Percentiles rank a stretch among this genome's conserved stretches.
Conservation (phyloP, 805 yeast genomes). For the Barnettozyma sp. region DNA sequence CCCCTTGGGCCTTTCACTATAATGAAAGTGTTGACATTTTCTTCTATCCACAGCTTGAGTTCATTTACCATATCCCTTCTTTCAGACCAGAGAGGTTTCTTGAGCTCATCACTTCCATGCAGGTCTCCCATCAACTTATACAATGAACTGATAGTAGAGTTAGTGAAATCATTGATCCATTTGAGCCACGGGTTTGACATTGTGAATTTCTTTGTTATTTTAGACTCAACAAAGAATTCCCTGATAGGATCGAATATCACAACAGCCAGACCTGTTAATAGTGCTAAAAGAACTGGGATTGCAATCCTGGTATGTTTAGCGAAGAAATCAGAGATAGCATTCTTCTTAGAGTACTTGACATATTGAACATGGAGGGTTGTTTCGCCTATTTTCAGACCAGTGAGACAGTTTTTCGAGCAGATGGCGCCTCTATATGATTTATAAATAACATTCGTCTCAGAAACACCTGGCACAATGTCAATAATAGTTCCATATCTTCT, state of each 20-base stretch:
- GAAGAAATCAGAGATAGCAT: constrained; percentile 49
- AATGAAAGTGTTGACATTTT: constrained; percentile 85
- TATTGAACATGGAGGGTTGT: constrained; percentile 72
- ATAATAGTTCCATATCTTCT: constrained; percentile 81
- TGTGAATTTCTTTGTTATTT: constrained; percentile 55
- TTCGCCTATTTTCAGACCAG: constrained; percentile 62
- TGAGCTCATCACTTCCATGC: constrained; percentile 19
- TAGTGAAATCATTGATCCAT: constrained; percentile 28
- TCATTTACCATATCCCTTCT: constrained; percentile 61
- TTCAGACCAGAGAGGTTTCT: constrained; percentile 57
- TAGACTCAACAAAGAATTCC: constrained; percentile 66
- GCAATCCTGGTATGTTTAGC: constrained; percentile 75
- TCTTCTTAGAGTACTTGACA: constrained; percentile 46
- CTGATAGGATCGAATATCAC: constrained; percentile 90
- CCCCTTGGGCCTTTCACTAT: constrained; percentile 92
- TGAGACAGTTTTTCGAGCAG: constrained; percentile 83
- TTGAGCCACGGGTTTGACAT: constrained; percentile 36
- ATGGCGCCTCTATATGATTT: constrained; percentile 59
- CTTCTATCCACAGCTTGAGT: constrained; percentile 72
- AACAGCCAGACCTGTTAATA: constrained; percentile 76
- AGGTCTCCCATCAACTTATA: constrained; percentile 29
- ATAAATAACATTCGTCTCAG: constrained; percentile 47
- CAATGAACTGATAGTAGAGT: constrained; percentile 29
- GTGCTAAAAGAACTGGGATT: constrained; percentile 71
- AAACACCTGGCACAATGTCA: constrained; percentile 58